Percentiles rank a stretch among this genome's conserved stretches.
These are phyloP conservation scores for Pseudopediastrum boryanum DNA, from an alignment of 139 green algal species.

Conservation along the genomic window DNA sequence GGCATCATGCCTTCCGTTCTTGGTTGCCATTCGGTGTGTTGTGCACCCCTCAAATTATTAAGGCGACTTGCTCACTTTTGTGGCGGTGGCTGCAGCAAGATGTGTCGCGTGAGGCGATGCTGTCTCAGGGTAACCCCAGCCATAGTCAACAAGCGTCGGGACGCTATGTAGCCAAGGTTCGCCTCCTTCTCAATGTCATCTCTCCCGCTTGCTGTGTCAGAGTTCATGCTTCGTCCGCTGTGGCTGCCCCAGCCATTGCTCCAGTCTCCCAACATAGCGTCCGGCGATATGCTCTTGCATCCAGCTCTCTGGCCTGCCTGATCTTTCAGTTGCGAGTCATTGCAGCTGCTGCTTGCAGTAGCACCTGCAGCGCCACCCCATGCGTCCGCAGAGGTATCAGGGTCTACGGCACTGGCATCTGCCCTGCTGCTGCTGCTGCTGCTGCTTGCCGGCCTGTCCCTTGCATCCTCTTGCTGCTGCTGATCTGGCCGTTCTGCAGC, in stretches of 20 bases:
- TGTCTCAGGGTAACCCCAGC: constrained; percentile 78
- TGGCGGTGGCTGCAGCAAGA: constrained; percentile 6
- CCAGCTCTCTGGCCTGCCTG: too few relatives aligned
- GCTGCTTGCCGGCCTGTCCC: not conserved
- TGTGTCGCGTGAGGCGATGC: constrained; percentile 50
- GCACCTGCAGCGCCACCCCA: constrained; percentile 14
- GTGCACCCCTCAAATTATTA: too few relatives aligned
- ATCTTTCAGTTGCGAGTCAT: too few relatives aligned
- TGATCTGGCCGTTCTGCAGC: constrained; percentile 7
- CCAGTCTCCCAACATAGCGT: not conserved
- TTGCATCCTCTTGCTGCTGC: constrained; percentile 22
- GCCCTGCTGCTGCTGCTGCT: constrained; percentile 5
- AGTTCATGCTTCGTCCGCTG: constrained; percentile 1
- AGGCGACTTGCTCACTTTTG: too few relatives aligned
- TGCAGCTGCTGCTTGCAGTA: not conserved
- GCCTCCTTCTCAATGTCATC: not conserved
- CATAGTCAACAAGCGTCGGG: constrained; percentile 65
- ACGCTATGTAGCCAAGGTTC: constrained; percentile 73
- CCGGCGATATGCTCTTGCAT: not conserved
- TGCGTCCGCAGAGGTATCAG: not conserved
- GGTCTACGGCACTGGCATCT: too few relatives aligned
- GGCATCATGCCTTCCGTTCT: too few relatives aligned
- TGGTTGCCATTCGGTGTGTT: too few relatives aligned
- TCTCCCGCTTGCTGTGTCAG: constrained; percentile 9
- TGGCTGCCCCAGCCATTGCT: not conserved